Base-by-base conservation (phyloP, 345 rosid genomes). In the Arabis alpina region DNA sequence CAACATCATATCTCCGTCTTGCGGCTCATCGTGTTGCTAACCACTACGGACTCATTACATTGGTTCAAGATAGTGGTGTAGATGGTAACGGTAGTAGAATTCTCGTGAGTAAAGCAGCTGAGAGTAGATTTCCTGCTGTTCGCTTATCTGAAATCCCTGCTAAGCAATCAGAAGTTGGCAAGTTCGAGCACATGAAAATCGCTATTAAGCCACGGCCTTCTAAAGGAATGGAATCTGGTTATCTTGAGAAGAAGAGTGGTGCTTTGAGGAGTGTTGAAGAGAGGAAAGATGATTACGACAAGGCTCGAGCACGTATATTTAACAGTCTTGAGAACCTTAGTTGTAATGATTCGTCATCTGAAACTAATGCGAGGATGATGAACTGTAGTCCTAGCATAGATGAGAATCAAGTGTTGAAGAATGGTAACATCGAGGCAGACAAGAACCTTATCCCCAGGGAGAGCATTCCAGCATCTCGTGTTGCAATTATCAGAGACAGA, bases 11-110 rank as follows among this genome's bases (percentile, higher is more conserved):
- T 58, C 97, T 91, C 32, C 86, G 96, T 67, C 92, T 93, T 48
- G 96, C 94, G 6, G 98, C 96, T 4, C 97, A 90, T 57, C 93
- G 97, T 19, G 96, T 87, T 68, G 95, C 94, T 56, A 96, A 88
- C 70, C 92, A 93, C 84, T 90, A 93, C 76, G 97, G 93, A 60
- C 76, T 93, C 53, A 66, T 82, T 48, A 86, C 98, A 52, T 82
- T 84, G 83, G 96, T 87, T 75, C 92, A 85, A 67, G 92, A 87
- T 34, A 76, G 58, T 66, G 82, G 86, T 67, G 66, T 83, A 43
- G 95, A 86, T 75, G 95, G 95, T 39, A 61, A 69, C 28, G 82
- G 79, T 61, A 87, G 81, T 59, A 80, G 80, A 70, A 86, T 91
- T 64, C 47, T 88, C 73, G 97, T 78, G 32, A 82, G 74, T 40